Evolutionary conservation across 2,329 filamentous ascomycete genomes (phyloP).

Genomic region (Apiospora koreana): DNA sequence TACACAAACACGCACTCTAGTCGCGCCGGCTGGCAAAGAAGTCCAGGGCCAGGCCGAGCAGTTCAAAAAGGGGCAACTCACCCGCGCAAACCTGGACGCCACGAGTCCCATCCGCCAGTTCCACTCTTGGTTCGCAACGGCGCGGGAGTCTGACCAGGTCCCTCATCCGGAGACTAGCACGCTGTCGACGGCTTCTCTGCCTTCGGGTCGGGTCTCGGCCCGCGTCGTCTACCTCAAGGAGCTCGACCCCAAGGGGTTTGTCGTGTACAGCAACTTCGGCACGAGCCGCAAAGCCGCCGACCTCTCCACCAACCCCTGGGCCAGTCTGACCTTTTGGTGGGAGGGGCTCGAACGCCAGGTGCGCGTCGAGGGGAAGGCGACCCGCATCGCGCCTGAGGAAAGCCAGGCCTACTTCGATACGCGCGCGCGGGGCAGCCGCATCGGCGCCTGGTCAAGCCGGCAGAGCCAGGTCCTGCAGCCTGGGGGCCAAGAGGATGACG

Average conservation of each 20-base stretch:
- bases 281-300: slow-evolving; percentile 72
- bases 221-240: slow-evolving; percentile 96
- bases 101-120: slow-evolving; percentile 78
- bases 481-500: slow-evolving; percentile 54
- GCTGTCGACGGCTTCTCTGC: slow-evolving; percentile 80
- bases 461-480: slow-evolving; percentile 77
- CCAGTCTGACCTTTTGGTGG: slow-evolving; percentile 91
- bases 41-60: slow-evolving; percentile 69
- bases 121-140: slow-evolving; percentile 82
- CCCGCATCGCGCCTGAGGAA: slow-evolving; percentile 69
- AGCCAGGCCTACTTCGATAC: slow-evolving; percentile 70
- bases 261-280: slow-evolving; percentile 91
- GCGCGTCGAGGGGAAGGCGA: slow-evolving; percentile 76
- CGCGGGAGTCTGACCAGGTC: slow-evolving; percentile 54
- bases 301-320: slow-evolving; percentile 72
- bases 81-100: slow-evolving; percentile 59
- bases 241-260: slow-evolving; percentile 79
- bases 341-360: slow-evolving; percentile 84
- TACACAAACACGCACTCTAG: slow-evolving; percentile 31
- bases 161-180: slow-evolving; percentile 86
- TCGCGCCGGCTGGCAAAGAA: slow-evolving; percentile 64
- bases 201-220: slow-evolving; percentile 79
- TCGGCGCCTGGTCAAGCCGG: slow-evolving; percentile 91
- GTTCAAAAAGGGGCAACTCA: slow-evolving; percentile 67
- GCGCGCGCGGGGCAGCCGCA: slow-evolving; percentile 73